Conservation (phyloP, 2,329 filamentous ascomycete genomes). For the Ophiostoma australiae region DNA sequence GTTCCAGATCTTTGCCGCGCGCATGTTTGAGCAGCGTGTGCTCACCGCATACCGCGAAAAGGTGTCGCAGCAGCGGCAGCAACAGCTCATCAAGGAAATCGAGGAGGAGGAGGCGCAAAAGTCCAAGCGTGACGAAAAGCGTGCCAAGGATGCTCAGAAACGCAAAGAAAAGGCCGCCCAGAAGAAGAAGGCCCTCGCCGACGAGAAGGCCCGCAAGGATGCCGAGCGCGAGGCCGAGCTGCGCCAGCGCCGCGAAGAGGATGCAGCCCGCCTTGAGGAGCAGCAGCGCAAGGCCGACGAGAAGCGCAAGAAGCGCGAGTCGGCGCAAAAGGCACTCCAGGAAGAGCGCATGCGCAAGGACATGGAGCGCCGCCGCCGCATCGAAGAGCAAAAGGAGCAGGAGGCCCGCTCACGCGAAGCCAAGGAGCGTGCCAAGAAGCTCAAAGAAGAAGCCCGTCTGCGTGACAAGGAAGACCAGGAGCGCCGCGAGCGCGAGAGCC, state of each 20-base stretch:
- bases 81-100: slow-evolving; percentile 84
- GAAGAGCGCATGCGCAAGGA: slow-evolving; percentile 83
- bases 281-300: slow-evolving; percentile 79
- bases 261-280: slow-evolving; percentile 75
- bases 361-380: slow-evolving; percentile 70
- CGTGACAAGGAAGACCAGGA: slow-evolving; percentile 59
- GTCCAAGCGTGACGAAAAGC: slow-evolving; percentile 81
- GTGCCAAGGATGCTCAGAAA: slow-evolving; percentile 88
- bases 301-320: slow-evolving; percentile 84
- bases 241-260: slow-evolving; percentile 66
- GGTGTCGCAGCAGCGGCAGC: slow-evolving; percentile 85
- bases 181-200: slow-evolving; percentile 83
- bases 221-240: slow-evolving; percentile 88
- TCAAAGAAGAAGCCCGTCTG: slow-evolving; percentile 61
- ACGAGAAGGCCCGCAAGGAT: slow-evolving; percentile 82
- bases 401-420: slow-evolving; percentile 79
- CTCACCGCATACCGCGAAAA: slow-evolving; percentile 97
- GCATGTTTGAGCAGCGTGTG: slow-evolving; percentile 98
- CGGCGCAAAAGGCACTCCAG: slow-evolving; percentile 82
- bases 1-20: slow-evolving; percentile 98
- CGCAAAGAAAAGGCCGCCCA: slow-evolving; percentile 88
- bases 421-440: slow-evolving; percentile 78
- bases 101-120: slow-evolving; percentile 76
- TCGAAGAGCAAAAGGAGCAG: slow-evolving; percentile 78
- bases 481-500: slow-evolving; percentile 51